Evolutionary conservation across 805 yeast genomes (phyloP).

Genomic region (Candida alai): DNA sequence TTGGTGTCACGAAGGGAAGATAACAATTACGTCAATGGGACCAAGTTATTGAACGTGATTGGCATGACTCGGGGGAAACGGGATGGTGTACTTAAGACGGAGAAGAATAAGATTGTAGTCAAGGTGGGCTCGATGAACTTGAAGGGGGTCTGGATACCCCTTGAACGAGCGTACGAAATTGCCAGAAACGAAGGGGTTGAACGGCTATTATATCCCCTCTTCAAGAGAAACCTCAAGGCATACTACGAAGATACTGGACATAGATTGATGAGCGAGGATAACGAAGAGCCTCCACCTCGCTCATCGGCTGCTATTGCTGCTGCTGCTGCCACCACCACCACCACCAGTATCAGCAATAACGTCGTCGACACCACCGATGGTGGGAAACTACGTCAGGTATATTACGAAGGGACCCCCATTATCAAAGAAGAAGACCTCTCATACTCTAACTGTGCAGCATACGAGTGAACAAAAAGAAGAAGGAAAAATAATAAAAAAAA

Average conservation of each 20-base stretch:
- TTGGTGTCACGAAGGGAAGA: conserved; percentile 36
- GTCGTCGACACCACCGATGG: too few species aligned
- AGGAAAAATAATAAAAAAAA: too few species aligned
- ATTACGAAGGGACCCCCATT: too few species aligned
- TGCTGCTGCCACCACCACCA: too few species aligned
- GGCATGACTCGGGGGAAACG: conserved; percentile 40
- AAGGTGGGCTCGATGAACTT: conserved; percentile 37
- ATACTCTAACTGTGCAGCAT: too few species aligned
- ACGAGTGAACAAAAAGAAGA: too few species aligned
- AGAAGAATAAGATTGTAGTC: conserved; percentile 26
- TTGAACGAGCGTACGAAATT: conserved; percentile 35
- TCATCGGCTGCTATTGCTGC: background rate
- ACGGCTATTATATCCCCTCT: conserved; percentile 28
- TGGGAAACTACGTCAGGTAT: too few species aligned
- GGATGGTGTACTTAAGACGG: conserved; percentile 37
- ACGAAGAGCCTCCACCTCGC: conserved; percentile 3
- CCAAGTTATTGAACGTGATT: conserved; percentile 35
- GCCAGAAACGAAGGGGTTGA: conserved; percentile 40
- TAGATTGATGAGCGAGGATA: conserved; percentile 16
- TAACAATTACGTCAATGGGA: conserved; percentile 33
- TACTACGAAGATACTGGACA: conserved; percentile 25
- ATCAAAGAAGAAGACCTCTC: conserved; percentile 1
- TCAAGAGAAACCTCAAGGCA: conserved; percentile 26
- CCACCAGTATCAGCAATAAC: too few species aligned
- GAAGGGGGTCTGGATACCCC: conserved; percentile 42